Base-by-base conservation (phyloP, 495 filamentous ascomycete genomes). In the Geopyxis carbonaria region DNA sequence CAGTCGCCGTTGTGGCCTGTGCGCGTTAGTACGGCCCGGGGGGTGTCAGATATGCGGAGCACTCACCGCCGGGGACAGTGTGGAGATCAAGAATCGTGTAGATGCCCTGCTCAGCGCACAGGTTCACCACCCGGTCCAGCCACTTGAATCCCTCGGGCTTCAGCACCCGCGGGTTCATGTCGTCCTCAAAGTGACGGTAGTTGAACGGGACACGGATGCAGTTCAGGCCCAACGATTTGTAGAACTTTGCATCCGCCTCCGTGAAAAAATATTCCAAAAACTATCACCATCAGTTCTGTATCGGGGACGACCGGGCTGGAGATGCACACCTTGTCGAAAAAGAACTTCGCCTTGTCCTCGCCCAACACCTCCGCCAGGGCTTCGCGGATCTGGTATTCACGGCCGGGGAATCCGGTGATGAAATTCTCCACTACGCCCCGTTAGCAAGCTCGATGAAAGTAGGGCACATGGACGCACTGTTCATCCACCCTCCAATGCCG, bases 211-310 rank as follows among this genome's bases (percentile, higher is more conserved):
- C 56, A 0, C 73, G 68, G 9, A 77, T 57, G 53, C 71, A 75
- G 50, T 77, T 78, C 20, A 78, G 47, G 3, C 70, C 72, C 1
- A 67, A 53, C 0, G 56, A 61, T 4, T 70, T 64, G 42, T 72
- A 68, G 58, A 73, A 76, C 45, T 68, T 64, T 31, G 74, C 73
- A 45, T 78, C 74, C 6, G 58, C 51, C 4, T 66, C 59, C 0
- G 66, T 72, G 58, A 77, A 78, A 62, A 75, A 78, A 46, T 76
- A 69, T 28, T 75, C 65, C 1, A 75, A 57, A 56, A 68, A 72
- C 48, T 64, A 62, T 31, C 42, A 38, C 7, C 3, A 29, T 21
- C 13, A 29, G 29, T 27, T 3, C 4, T 15, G 15, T 33, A 9
- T 33, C 31, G 18, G 50, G 51, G 50, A 52, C 18, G n/a, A 5